Evolutionary conservation across 139 green algal species (phyloP), one percentile per base, ranked within the genome.

Genomic region (Micractinium conductrix): DNA sequence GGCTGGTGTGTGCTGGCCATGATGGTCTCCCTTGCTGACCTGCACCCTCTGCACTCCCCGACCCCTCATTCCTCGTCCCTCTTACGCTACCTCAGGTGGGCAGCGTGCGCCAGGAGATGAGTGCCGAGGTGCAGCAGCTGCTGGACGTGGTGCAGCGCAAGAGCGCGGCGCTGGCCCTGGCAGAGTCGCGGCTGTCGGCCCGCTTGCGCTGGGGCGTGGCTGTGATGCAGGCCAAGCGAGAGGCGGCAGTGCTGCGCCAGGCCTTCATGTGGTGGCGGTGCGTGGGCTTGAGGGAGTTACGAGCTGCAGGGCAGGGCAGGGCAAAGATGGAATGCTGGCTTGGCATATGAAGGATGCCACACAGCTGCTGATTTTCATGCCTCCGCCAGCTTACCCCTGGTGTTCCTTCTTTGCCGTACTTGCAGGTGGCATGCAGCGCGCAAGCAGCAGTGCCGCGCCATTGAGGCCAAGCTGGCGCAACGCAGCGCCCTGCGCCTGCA

Each of bases 71-170:
- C 28, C 4, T 5, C 45, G 45, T 30, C 28, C 48, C 19, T 65
- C 75, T n/a, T 17, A 8, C 37, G 28, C 19, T 26, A 2, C 37
- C 73, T 44, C 90, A 95, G 90, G 81, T 95, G 63, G 86, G 94
- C 65, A 70, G 80, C 58, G 75, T 94, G 68, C 89, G 91, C 0
- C 28, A 80, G 14, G 85, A 93, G 65, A 89, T 95, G 87, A 84
- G 93, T 62, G 80, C 86, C 38, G 92, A 95, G 75, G 76, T 95
- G 63, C 82, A 71, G 33, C 50, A 43, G 40, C 80, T 91, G n/a
- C 73, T 88, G 72, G 86, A 63, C 42, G 74, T 82, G 26, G 75
- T 90, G 22, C 62, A 73, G 53, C 58, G 80, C 75, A 87, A 90
- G 70, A 83, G n/a, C 42, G 84, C 48, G 19, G 26, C 53, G 68